Evolutionary conservation across 805 yeast species (phyloP), one percentile per base, ranked within the genome.

Genomic region (Teunomyces gatunensis): DNA sequence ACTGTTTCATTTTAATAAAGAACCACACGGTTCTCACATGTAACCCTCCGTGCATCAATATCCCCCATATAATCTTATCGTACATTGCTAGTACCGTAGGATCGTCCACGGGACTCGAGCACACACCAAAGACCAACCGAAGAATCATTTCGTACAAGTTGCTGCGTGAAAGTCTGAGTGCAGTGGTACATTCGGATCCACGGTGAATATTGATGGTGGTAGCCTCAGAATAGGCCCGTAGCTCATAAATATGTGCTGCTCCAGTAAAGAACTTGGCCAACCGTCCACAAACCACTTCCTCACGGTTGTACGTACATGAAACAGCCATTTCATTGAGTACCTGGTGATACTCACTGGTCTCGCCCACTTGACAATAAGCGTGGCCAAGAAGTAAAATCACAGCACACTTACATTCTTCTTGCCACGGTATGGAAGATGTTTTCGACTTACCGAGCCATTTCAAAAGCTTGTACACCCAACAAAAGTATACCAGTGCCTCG

Each of bases 21-120:
- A 76, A 68, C 73, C 75, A 70, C 15, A 79, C 51, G 2, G 69
- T 57, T 39, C 65, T 69, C 7, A 76, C 21, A 48, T 74, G 77
- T 23, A 71, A 56, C 0, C 75, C 78, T 12, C 83, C 83, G 47
- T 65, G 68, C 39, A 78, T 51, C 6, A 75, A 34, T 6, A 78
- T 49, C 0, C 76, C 77, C 65, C 75, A 70, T 1, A 77, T 45
- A 1, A 79, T 63, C 27, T 68, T 63, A 37, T 73, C 69, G 42
- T 71, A 67, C 4, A 75, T 53, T 2, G 45, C 36, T 3, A 65
- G 44, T 2, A 65, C 55, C 0, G 59, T 46, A 0, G 76, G 69
- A 54, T 78, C 79, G 47, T 75, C 80, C 1, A 52, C 47, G 1
- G 61, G 51, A 47, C 59, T 65, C 37, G 55, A 45, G 4, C 68